phyloP scores from a whole-genome alignment of 2,329 filamentous ascomycete genomes.

The Zymoseptoria passerinii region DNA sequence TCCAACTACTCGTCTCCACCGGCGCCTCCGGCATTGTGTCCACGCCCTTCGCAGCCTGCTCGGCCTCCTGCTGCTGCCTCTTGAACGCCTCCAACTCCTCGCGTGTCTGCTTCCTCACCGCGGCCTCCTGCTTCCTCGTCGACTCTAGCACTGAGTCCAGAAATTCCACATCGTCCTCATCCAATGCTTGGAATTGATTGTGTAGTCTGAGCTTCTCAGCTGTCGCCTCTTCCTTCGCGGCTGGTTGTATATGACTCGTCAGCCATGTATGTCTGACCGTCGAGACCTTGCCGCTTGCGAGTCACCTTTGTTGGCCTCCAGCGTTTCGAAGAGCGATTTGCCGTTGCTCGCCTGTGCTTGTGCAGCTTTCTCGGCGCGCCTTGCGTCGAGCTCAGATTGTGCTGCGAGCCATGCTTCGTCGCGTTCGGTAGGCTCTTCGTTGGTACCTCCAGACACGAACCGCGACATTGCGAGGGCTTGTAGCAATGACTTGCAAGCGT shows the following conservation, averaged over 20 bases:
- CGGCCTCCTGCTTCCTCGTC: constrained; percentile 48
- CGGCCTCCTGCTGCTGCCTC: constrained; percentile 50
- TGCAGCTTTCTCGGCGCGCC: constrained; percentile 43
- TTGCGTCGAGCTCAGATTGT: constrained; percentile 54
- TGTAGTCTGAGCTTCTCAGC: constrained; percentile 62
- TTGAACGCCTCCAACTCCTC: constrained; percentile 53
- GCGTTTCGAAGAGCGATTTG: constrained; percentile 61
- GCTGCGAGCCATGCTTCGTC: constrained; percentile 57
- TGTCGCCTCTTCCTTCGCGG: constrained; percentile 73
- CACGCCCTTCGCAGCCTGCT: constrained; percentile 36
- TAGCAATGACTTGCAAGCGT: not conserved
- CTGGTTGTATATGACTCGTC: constrained; percentile 36
- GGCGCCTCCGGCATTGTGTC: constrained; percentile 48
- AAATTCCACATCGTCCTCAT: constrained; percentile 73
- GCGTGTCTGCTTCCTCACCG: constrained; percentile 49
- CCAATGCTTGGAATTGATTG: constrained; percentile 69
- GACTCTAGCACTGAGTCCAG: constrained; percentile 53
- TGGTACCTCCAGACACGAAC: constrained; percentile 46
- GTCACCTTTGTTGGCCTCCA: constrained; percentile 74
- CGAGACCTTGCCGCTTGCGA: constrained; percentile 1
- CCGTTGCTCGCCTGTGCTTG: constrained; percentile 44
- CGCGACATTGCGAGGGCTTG: constrained; percentile 34
- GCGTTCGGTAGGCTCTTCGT: constrained; percentile 40
- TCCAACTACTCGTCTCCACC: constrained; percentile 21
- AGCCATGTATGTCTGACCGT: constrained; percentile 9